Conservation (phyloP, 306 rosid genomes). For the Fragaria nilgerrensis region DNA sequence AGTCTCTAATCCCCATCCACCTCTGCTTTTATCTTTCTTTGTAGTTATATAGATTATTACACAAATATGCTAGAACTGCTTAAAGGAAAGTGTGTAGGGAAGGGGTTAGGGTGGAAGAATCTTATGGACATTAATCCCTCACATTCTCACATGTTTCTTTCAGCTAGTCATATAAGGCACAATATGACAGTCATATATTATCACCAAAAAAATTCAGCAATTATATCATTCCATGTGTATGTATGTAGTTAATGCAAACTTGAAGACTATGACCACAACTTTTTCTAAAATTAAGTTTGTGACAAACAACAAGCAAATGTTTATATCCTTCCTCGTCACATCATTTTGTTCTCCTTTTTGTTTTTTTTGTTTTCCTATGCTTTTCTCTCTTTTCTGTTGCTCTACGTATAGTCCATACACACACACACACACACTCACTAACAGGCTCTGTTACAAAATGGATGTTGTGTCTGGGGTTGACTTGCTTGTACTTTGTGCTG, state of each 20-base stretch:
- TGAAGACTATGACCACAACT: not conserved
- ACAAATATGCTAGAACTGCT: not conserved
- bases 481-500: not conserved
- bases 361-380: not conserved
- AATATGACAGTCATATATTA: not conserved
- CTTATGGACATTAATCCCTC: not conserved
- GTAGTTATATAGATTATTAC: not conserved
- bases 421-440: not conserved
- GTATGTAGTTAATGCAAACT: not conserved
- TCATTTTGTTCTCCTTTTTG: not conserved
- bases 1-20: not conserved
- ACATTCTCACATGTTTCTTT: not conserved
- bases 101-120: not conserved
- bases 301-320: not conserved
- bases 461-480: not conserved
- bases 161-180: not conserved
- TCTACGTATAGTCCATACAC: not conserved
- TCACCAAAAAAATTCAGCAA: not conserved
- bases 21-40: not conserved
- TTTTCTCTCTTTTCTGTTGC: not conserved
- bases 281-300: not conserved
- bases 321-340: not conserved
- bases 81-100: not conserved
- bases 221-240: not conserved
- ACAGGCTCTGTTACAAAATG: not conserved